These are phyloP conservation scores for Willaertia magna DNA, from an alignment of 208 protist genomes.

Conservation along the genomic window DNA sequence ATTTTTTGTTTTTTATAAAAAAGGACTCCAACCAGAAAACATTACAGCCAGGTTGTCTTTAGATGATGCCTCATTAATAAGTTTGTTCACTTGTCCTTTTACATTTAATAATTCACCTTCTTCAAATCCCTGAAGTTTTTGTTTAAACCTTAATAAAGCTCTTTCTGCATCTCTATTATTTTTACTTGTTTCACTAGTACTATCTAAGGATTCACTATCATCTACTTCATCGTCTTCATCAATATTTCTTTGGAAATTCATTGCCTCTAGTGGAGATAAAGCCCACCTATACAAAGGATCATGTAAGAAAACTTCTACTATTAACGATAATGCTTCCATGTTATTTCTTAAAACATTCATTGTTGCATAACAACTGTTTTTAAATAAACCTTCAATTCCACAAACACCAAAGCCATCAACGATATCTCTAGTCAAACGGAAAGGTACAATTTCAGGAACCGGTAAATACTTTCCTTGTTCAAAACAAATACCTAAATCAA, in stretches of 20 bases:
- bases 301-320: constrained; percentile 80
- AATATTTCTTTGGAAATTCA: constrained; percentile 9
- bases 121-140: constrained; percentile 61
- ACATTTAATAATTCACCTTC: constrained; percentile 28
- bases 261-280: constrained; percentile 11
- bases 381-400: constrained; percentile 74
- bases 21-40: constrained; percentile 42
- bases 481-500: constrained; percentile 85
- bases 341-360: constrained; percentile 60
- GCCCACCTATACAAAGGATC: constrained; percentile 86
- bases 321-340: constrained; percentile 54
- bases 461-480: constrained; percentile 65
- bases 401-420: constrained; percentile 83
- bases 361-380: constrained; percentile 56
- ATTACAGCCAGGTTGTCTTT: constrained; percentile 30
- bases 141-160: constrained; percentile 50
- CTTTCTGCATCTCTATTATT: constrained; percentile 45
- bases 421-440: constrained; percentile 86
- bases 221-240: neutral
- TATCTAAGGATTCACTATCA: neutral
- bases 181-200: neutral
- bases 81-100: constrained; percentile 36
- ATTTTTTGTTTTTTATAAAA: constrained; percentile 29
- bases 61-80: constrained; percentile 38
- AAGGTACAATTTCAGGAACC: constrained; percentile 85